A percentile compares a stretch with the other conserved stretches of the same genome.
Conservation (phyloP, 768 basidiomycete species). For the Suillus ampliporus region DNA sequence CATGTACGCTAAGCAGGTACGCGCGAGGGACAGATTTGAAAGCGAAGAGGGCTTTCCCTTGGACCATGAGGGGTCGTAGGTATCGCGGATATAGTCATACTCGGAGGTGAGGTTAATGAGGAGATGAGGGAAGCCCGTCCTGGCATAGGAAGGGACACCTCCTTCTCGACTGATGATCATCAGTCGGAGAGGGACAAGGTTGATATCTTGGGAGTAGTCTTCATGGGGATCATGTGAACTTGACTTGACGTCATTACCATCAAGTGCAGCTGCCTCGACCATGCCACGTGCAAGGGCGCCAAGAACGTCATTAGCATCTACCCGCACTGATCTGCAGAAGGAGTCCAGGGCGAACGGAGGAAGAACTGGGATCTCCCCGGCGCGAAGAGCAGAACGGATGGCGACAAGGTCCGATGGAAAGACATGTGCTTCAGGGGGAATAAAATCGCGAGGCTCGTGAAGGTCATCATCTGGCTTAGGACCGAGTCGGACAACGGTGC, state of each 20-base stretch:
- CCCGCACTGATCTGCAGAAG: constrained; percentile 82
- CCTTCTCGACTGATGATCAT: constrained; percentile 98
- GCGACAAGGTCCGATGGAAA: constrained; percentile 79
- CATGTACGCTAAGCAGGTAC: constrained; percentile 89
- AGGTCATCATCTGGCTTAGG: constrained; percentile 62
- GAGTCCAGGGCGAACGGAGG: constrained; percentile 93
- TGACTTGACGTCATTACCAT: constrained; percentile 45
- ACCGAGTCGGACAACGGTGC: constrained; percentile 83
- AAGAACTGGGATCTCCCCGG: constrained; percentile 96
- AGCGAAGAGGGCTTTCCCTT: constrained; percentile 83
- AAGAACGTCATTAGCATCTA: constrained; percentile 88
- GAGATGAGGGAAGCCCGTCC: constrained; percentile 92
- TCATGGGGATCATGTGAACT: constrained; percentile 38
- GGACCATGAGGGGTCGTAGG: constrained; percentile 81
- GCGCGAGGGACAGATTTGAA: constrained; percentile 83
- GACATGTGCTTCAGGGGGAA: constrained; percentile 78
- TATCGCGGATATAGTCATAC: constrained; percentile 80
- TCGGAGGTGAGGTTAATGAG: constrained; percentile 94
- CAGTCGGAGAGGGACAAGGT: constrained; percentile 92
- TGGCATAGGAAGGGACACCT: constrained; percentile 96
- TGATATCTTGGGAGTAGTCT: constrained; percentile 58
- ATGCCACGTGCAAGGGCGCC: constrained; percentile 88
- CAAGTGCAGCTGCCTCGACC: constrained; percentile 58
- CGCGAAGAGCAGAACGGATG: constrained; percentile 86
- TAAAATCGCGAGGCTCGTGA: constrained; percentile 37